Evolutionary conservation across 2,329 filamentous ascomycete genomes (phyloP), one percentile per base, ranked within the genome.

Genomic region (Myotisia sp.): DNA sequence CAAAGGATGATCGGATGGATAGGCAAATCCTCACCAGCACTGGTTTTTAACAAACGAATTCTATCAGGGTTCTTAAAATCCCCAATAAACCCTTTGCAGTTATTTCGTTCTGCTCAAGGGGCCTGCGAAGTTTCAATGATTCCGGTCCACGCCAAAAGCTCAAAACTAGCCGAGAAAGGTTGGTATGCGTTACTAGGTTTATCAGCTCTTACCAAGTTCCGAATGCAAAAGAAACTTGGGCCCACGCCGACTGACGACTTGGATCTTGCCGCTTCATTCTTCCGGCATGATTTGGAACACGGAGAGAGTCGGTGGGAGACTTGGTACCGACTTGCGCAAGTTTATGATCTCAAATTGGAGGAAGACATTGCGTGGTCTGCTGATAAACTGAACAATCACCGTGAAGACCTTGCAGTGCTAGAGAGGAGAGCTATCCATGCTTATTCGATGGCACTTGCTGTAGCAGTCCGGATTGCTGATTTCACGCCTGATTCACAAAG

Each of bases 121-220:
- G 70, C 80, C 23, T 71, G 85, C 5, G 73, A 75, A 33, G 70
- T 92, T 14, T 74, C 86, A 38, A 74, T 79, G 2, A 69, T 82
- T 4, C 66, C 72, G 0, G 75, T 86, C 5, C 71, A 76, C 2
- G 68, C 72, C 0, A 79, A 90, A 38, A 77, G 75, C 34, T 70
- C 71, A 0, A 60, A 64, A 8, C 63, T 92, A 21, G 85, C 86
- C 0, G 73, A 74, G 16, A 79, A 83, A 44, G 82, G 85, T 29
- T 95, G 87, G 87, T 93, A 84, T 54, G 93, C 90, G 54, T 62
- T 94, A 19, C 71, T 92, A 41, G 87, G 87, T 13, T 80, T 90
- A 67, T 81, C 92, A 37, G 77, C 83, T 2, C 67, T 95, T 37
- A 83, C 79, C 27, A 92, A 85, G 48, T 95, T 92, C 71, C 52